These are phyloP conservation scores for Cenococcum geophilum DNA, from an alignment of 495 filamentous ascomycete species.

Conservation along the genomic window DNA sequence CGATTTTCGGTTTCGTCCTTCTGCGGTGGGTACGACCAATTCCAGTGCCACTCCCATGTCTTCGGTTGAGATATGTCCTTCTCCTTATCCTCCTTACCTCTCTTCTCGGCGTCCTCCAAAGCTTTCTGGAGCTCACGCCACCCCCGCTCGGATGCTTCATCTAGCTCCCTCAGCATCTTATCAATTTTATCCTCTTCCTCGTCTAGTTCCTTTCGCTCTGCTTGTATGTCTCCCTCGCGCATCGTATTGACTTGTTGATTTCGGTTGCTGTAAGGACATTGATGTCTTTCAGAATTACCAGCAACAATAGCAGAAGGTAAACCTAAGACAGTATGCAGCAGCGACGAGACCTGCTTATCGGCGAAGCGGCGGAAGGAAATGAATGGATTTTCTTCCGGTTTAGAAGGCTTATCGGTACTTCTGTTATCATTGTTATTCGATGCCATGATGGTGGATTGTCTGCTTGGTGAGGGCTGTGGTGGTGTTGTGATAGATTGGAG, in stretches of 20 bases:
- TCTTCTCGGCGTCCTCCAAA: not conserved
- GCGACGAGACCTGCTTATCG: constrained; percentile 52
- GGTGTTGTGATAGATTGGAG: not conserved
- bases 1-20: constrained; percentile 3
- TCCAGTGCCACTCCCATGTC: constrained; percentile 24
- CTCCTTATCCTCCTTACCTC: not conserved
- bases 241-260: not conserved
- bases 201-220: not conserved
- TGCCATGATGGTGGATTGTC: not conserved
- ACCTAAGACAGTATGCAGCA: constrained; percentile 49
- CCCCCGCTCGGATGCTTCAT: not conserved
- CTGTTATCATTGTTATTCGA: not conserved
- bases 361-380: constrained; percentile 55
- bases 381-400: constrained; percentile 46
- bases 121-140: no score
- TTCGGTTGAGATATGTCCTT: not conserved
- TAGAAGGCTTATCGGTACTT: not conserved
- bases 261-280: not conserved
- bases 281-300: constrained; percentile 6
- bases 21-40: constrained; percentile 18
- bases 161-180: not conserved
- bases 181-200: not conserved
- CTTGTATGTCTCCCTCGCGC: not conserved
- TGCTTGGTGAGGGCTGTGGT: not conserved
- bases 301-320: constrained; percentile 34